A percentile compares a stretch with the other conserved stretches of the same genome.
These are phyloP conservation scores for Coriolopsis trogii DNA, from an alignment of 1,284 basidiomycete species.

Conservation along the genomic window DNA sequence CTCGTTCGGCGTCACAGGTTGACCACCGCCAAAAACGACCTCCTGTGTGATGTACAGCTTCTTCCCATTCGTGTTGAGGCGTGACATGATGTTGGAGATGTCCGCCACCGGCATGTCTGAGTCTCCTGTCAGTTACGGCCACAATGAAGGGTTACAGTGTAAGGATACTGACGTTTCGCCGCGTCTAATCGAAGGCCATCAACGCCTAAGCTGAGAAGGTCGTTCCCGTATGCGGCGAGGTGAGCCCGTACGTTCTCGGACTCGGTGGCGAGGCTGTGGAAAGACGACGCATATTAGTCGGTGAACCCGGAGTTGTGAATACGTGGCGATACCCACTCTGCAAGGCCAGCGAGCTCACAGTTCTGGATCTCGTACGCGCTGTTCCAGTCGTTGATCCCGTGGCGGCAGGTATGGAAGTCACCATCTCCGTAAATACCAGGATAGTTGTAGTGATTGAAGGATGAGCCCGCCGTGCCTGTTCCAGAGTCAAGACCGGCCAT, in stretches of 20 bases:
- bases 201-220: conserved; percentile 61
- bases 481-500: conserved; percentile 53
- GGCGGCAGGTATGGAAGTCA: conserved; percentile 69
- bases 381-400: conserved; percentile 59
- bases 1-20: conserved; percentile 57
- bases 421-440: conserved; percentile 55
- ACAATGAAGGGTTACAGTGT: not conserved
- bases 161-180: conserved; percentile 53
- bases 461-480: conserved; percentile 50
- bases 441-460: conserved; percentile 61
- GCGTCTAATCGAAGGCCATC: conserved; percentile 71
- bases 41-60: conserved; percentile 62
- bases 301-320: not conserved
- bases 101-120: conserved; percentile 58
- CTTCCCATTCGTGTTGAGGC: conserved; percentile 36
- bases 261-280: conserved; percentile 57
- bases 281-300: not conserved
- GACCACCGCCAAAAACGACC: conserved; percentile 53
- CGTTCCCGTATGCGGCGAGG: conserved; percentile 63
- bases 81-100: conserved; percentile 54
- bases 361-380: conserved; percentile 59
- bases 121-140: not conserved
- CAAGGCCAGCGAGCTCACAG: conserved; percentile 57
- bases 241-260: conserved; percentile 58
- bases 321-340: conserved; percentile 47